These are phyloP conservation scores for Claviceps purpurea DNA, from an alignment of 2,329 filamentous ascomycete genomes.

Conservation along the genomic window DNA sequence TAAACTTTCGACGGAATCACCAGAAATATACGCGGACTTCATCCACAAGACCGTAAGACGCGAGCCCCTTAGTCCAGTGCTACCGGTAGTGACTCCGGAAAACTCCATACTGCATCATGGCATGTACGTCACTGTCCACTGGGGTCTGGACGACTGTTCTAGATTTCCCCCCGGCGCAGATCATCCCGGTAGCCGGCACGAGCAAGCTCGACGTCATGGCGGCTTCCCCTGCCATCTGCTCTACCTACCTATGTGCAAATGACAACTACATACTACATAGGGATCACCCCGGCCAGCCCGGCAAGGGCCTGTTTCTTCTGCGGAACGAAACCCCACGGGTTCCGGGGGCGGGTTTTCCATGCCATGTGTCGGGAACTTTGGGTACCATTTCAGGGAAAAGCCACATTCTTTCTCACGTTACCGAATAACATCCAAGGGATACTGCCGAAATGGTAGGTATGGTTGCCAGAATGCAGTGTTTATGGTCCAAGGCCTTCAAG, in stretches of 20 bases:
- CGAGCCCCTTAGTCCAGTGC: slow-evolving; percentile 44
- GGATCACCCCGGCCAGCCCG: slow-evolving; percentile 47
- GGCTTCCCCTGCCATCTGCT: slow-evolving; percentile 44
- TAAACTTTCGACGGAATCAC: slow-evolving; percentile 65
- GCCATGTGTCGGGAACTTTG: slow-evolving; percentile 61
- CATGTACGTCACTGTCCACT: slow-evolving; percentile 56
- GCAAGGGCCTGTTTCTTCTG: slow-evolving; percentile 58
- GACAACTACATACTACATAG: slow-evolving; percentile 7
- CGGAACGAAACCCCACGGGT: slow-evolving; percentile 61
- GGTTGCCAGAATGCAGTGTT: slow-evolving; percentile 62
- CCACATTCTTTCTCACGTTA: slow-evolving; percentile 67
- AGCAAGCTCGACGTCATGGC: slow-evolving; percentile 66
- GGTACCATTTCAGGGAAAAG: slow-evolving; percentile 42
- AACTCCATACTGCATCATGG: slow-evolving; percentile 23
- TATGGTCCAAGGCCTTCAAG: slow-evolving; percentile 40
- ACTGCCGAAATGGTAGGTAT: slow-evolving; percentile 50
- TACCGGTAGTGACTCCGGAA: no score
- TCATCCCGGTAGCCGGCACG: slow-evolving; percentile 64
- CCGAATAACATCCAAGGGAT: slow-evolving; percentile 54
- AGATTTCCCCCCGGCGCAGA: slow-evolving; percentile 60
- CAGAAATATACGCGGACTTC: slow-evolving; percentile 63
- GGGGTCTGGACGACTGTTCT: slow-evolving; percentile 46
- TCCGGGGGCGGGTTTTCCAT: slow-evolving; percentile 53
- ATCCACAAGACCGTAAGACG: slow-evolving; percentile 65
- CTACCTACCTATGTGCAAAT: no score